Evolutionary conservation across 306 rosid species (phyloP), one percentile per base, ranked within the genome.

Genomic region (Fagus crenata): DNA sequence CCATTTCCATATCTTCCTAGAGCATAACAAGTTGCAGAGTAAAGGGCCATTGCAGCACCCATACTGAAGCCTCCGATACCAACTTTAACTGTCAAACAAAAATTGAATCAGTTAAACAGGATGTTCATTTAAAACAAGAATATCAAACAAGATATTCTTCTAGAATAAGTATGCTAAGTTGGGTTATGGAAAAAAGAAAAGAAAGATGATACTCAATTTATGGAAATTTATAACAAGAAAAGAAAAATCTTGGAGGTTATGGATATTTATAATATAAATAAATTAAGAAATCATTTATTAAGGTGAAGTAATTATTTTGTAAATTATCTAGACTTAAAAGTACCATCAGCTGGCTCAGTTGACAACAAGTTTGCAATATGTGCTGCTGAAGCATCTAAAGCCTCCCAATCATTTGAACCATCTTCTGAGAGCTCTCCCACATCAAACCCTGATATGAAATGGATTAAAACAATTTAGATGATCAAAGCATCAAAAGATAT

Each of bases 1-100:
- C 96, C 93, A 81, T 92, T 96, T 84, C 90, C 92, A 69, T 88
- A 93, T 85, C 89, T 91, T 49, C 99, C 99, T 76, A 84, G 78
- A 31, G 99, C 93, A 85, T 79, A 91, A 79, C 99, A 96, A 78
- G 96, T 96, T 80, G 98, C 98, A 83, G 99, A 96, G 82, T 96
- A 91, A 37, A 93, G 86, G 56, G 99, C 93, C 85, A 88, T 93
- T 79, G 98, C 98, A 84, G 96, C 99, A 67, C 99, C 99, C 99
- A 96, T 96, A 75, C 99, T 91, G 86, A 96, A 96, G 69, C 99
- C 99, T 78, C 99, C 99, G 54, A 96, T 83, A 32, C 98, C 97
- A 79, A 96, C 90, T 93, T 93, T 96, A 49, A 96, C 99, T 96
- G 91, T 76, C 86, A 86, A 78, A 76, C 46, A 81, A 71, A 56